Percentiles rank a stretch among this genome's conserved stretches.
Conservation (phyloP, 1,139 yeast genomes). For the Geotrichum klebahnii region DNA sequence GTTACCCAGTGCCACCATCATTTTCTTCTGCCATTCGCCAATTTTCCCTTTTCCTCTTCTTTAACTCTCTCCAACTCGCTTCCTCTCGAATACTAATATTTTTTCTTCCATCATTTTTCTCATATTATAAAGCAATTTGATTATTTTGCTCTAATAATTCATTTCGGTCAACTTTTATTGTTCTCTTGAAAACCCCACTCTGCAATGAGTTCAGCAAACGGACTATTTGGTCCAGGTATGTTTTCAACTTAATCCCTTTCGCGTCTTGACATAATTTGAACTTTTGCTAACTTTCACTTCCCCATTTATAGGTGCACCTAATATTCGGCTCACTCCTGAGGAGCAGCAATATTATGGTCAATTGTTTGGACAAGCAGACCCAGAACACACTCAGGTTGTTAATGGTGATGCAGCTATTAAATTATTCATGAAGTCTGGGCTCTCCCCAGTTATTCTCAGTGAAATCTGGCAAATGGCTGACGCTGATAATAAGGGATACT, state of each 20-base stretch:
- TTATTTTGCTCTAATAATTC: too few relatives aligned
- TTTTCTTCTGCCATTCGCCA: too few relatives aligned
- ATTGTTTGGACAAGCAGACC: conserved; percentile 74
- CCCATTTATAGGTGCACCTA: conserved; percentile 2
- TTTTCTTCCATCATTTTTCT: too few relatives aligned
- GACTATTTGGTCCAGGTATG: conserved; percentile 7
- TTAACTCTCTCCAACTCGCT: too few relatives aligned
- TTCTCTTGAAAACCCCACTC: too few relatives aligned
- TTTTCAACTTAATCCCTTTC: too few relatives aligned
- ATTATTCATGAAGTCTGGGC: conserved; percentile 79
- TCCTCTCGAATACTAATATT: too few relatives aligned
- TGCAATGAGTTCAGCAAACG: conserved; percentile 11
- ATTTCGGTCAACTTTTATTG: too few relatives aligned
- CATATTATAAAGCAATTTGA: too few relatives aligned
- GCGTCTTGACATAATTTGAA: too few relatives aligned
- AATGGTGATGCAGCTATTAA: conserved; percentile 90
- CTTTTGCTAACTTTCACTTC: background rate
- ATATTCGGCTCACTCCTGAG: conserved; percentile 56
- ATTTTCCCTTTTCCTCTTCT: too few relatives aligned
- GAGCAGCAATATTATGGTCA: conserved; percentile 72
- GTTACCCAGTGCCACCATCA: too few relatives aligned
- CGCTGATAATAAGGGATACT: conserved; percentile 74
- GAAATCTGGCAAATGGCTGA: conserved; percentile 95
- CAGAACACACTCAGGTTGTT: conserved; percentile 72
- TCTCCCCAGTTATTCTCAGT: conserved; percentile 73